These are phyloP conservation scores for Populus nigra DNA, from an alignment of 345 rosid genomes.

Conservation along the genomic window DNA sequence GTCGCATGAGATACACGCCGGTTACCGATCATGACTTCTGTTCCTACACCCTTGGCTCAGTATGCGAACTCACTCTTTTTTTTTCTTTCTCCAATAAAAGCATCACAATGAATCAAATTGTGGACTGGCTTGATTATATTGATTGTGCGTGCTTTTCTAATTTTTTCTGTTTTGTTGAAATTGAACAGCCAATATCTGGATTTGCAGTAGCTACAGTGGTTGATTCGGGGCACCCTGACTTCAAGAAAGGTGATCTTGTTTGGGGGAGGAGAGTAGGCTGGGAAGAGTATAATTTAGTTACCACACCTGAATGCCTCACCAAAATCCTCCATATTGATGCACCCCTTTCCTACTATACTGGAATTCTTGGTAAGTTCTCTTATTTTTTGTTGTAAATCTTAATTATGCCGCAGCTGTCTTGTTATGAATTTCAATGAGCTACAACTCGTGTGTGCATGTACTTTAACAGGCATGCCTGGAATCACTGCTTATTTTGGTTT, in stretches of 20 bases:
- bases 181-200: slow-evolving; percentile 18
- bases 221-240: slow-evolving; percentile 21
- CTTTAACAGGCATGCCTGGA: slow-evolving; percentile 43
- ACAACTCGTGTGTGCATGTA: background rate
- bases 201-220: slow-evolving; percentile 27
- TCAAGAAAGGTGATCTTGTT: slow-evolving; percentile 29
- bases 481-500: slow-evolving; percentile 52
- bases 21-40: background rate
- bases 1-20: slow-evolving; percentile 12
- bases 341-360: slow-evolving; percentile 27
- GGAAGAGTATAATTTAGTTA: slow-evolving; percentile 33
- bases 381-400: too few species aligned
- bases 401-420: background rate
- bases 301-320: slow-evolving; percentile 6
- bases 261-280: slow-evolving; percentile 27
- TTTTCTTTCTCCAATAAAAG: background rate
- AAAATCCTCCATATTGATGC: slow-evolving; percentile 28
- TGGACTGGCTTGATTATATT: too few species aligned
- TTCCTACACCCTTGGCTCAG: slow-evolving; percentile 31
- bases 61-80: slow-evolving; percentile 11
- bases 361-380: slow-evolving; percentile 21
- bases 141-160: too few species aligned
- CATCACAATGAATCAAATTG: background rate
- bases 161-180: background rate
- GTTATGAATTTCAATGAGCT: background rate